phyloP scores from a whole-genome alignment of 306 rosid genomes.

The Hippophae rhamnoides region DNA sequence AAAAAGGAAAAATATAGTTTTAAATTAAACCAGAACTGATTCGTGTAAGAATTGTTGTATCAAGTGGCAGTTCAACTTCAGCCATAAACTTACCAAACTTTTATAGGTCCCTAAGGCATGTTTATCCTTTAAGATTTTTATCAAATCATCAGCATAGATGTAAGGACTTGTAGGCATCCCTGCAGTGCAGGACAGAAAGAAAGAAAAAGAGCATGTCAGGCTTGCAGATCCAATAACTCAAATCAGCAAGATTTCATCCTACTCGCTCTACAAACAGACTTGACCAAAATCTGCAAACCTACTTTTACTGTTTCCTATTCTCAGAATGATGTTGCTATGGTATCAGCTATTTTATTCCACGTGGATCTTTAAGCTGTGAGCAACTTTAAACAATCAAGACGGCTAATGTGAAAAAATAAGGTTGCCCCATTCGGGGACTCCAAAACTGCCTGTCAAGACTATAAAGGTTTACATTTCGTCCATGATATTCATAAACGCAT shows the following conservation, averaged over 20 bases:
- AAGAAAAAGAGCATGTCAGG: background rate
- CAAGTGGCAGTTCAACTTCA: constrained; percentile 15
- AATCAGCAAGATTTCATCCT: background rate
- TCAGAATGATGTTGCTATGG: too few species aligned
- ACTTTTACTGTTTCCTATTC: too few species aligned
- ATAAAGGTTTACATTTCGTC: too few species aligned
- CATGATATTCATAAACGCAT: too few species aligned
- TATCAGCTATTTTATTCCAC: too few species aligned
- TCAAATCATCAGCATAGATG: constrained; percentile 55
- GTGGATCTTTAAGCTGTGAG: too few species aligned
- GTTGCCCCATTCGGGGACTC: too few species aligned
- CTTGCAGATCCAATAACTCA: background rate
- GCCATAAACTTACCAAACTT: constrained; percentile 46
- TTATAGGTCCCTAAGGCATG: constrained; percentile 72
- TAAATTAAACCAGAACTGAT: constrained; percentile 3
- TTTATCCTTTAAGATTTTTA: constrained; percentile 61
- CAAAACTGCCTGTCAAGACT: too few species aligned
- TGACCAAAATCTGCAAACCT: too few species aligned
- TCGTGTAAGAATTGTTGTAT: constrained; percentile 5
- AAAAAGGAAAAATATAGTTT: background rate
- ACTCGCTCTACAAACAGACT: too few species aligned
- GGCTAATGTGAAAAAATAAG: too few species aligned
- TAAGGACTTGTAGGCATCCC: constrained; percentile 79
- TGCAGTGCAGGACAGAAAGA: constrained; percentile 10
- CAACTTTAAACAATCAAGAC: too few species aligned